Conservation (phyloP, 1,284 basidiomycete genomes). For the Rugosomyces carneus region DNA sequence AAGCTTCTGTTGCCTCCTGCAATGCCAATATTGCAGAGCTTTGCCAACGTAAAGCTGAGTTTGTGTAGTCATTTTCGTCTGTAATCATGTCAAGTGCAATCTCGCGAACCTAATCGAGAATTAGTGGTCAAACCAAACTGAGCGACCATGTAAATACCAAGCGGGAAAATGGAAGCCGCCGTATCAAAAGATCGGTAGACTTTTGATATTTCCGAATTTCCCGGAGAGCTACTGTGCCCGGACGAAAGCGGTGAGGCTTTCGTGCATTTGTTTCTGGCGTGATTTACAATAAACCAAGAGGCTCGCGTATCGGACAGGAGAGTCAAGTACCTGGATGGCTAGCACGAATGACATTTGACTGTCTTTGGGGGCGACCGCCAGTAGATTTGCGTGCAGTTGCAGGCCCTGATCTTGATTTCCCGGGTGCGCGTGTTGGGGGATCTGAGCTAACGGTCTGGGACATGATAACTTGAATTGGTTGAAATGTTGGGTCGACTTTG, state of each 20-base stretch:
- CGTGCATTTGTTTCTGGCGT: slow-evolving; percentile 42
- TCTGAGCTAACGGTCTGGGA: slow-evolving; percentile 43
- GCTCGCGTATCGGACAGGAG: not conserved
- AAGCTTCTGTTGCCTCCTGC: slow-evolving; percentile 94
- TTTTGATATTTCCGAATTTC: slow-evolving; percentile 95
- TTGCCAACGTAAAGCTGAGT: slow-evolving; percentile 80
- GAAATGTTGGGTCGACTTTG: slow-evolving; percentile 15
- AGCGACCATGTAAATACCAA: slow-evolving; percentile 51
- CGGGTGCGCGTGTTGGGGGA: slow-evolving; percentile 41
- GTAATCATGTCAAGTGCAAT: slow-evolving; percentile 85
- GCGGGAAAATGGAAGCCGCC: slow-evolving; percentile 87
- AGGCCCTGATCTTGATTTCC: slow-evolving; percentile 40
- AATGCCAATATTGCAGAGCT: slow-evolving; percentile 84
- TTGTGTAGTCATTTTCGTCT: slow-evolving; percentile 57
- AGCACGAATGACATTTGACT: slow-evolving; percentile 13
- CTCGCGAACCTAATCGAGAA: slow-evolving; percentile 71
- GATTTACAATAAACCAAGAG: not conserved
- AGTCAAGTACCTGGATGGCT: not conserved
- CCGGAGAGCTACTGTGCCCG: slow-evolving; percentile 83
- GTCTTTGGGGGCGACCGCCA: slow-evolving; percentile 46
- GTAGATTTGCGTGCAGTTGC: slow-evolving; percentile 73
- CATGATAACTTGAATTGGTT: slow-evolving; percentile 28
- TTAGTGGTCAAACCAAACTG: not conserved
- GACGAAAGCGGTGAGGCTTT: slow-evolving; percentile 69
- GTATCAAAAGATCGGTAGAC: slow-evolving; percentile 81